Conservation (phyloP, 2,329 filamentous ascomycete genomes). For the Ceratocystis diversiconidia region DNA sequence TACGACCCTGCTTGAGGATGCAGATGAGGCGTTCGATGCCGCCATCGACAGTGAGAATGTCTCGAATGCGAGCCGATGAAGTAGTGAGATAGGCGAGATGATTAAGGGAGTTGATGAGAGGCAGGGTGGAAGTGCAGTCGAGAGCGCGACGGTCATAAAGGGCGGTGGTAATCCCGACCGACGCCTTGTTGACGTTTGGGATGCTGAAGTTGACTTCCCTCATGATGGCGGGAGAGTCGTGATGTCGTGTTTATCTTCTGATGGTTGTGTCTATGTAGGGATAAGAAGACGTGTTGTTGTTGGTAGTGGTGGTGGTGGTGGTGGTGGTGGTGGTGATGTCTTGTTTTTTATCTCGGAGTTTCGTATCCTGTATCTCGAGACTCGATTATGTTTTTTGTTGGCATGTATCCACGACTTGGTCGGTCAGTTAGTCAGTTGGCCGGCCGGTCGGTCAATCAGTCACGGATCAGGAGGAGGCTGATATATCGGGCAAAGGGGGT, state of each 20-base stretch:
- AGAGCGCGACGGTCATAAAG: constrained; percentile 94
- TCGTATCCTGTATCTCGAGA: not conserved
- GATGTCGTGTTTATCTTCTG: not conserved
- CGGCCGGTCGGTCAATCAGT: not conserved
- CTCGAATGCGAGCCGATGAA: constrained; percentile 89
- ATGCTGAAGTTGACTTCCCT: constrained; percentile 99
- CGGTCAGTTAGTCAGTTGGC: not conserved
- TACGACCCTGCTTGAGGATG: constrained; percentile 93
- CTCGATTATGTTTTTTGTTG: not conserved
- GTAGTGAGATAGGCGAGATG: constrained; percentile 97
- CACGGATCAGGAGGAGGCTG: not conserved
- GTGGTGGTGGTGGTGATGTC: not conserved
- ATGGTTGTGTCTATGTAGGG: not conserved
- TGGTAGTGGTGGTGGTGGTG: not conserved
- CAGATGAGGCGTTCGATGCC: constrained; percentile 92
- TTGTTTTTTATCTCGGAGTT: no score
- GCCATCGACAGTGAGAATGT: constrained; percentile 96
- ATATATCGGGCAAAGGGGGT: not conserved
- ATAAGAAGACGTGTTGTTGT: not conserved
- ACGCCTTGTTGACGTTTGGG: constrained; percentile 98
- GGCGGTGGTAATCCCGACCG: constrained; percentile 94
- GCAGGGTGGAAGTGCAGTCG: constrained; percentile 94
- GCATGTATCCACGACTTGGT: not conserved
- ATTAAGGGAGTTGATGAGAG: constrained; percentile 96
- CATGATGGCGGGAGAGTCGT: constrained; percentile 46